Percentiles rank a stretch among this genome's conserved stretches.
Evolutionary conservation across 192 early-diverging fungal species (phyloP).

Genomic region (Mortierella alpina): DNA sequence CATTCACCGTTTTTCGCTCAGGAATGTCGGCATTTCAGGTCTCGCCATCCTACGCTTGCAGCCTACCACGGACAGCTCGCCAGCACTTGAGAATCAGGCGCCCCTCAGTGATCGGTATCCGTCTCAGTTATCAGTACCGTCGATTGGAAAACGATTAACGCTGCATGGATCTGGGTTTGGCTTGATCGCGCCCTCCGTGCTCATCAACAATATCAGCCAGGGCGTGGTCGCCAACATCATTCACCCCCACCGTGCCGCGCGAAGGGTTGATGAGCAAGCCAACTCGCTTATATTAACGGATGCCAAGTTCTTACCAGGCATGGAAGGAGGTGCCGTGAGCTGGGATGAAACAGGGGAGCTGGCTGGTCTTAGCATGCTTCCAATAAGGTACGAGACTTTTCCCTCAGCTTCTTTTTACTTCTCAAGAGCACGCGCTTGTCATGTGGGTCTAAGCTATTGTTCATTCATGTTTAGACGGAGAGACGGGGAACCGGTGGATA

Average conservation of each 20-base stretch:
- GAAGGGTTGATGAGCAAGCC: slow-evolving; percentile 33
- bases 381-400: slow-evolving; percentile 36
- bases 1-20: slow-evolving; percentile 48
- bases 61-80: neutral
- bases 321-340: slow-evolving; percentile 54
- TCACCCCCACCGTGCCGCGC: slow-evolving; percentile 43
- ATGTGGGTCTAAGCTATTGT: neutral
- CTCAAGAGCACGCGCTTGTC: neutral
- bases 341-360: slow-evolving; percentile 50
- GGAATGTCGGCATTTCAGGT: slow-evolving; percentile 48
- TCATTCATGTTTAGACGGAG: slow-evolving; percentile 35
- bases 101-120: slow-evolving; percentile 8
- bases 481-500: slow-evolving; percentile 55
- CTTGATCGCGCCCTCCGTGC: slow-evolving; percentile 47
- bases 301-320: slow-evolving; percentile 52
- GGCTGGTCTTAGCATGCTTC: slow-evolving; percentile 47
- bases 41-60: slow-evolving; percentile 34
- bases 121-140: slow-evolving; percentile 27
- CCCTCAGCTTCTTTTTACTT: neutral
- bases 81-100: neutral
- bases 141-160: slow-evolving; percentile 37
- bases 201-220: slow-evolving; percentile 55
- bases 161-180: slow-evolving; percentile 54
- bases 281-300: slow-evolving; percentile 46
- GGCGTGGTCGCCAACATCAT: slow-evolving; percentile 53